A percentile compares a stretch with the other conserved stretches of the same genome.
phyloP scores from a whole-genome alignment of 257 asterid genomes.

The Solanum microdontum region DNA sequence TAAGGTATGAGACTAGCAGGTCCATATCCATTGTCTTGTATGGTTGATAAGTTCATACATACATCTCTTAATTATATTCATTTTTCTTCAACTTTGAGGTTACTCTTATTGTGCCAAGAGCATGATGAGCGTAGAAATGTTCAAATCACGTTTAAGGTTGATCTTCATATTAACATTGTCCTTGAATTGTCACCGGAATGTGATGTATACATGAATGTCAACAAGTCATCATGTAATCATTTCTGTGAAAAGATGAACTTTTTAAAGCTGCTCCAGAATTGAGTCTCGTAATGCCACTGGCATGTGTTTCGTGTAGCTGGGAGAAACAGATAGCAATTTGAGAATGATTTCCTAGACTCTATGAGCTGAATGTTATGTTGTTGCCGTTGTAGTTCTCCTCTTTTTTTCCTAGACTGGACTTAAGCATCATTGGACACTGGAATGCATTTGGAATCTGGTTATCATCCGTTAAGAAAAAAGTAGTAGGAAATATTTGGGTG shows the following conservation, averaged over 20 bases:
- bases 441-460: neutral
- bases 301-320: neutral
- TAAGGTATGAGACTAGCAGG: conserved; percentile 26
- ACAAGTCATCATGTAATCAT: neutral
- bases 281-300: neutral
- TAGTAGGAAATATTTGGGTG: neutral
- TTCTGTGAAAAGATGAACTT: neutral
- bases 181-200: neutral
- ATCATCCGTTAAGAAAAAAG: neutral
- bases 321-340: neutral
- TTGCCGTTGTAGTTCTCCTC: neutral
- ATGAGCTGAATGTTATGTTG: neutral
- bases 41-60: neutral
- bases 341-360: neutral
- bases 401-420: neutral
- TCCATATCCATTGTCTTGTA: neutral
- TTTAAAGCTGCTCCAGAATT: neutral
- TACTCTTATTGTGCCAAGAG: neutral
- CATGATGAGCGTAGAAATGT: neutral
- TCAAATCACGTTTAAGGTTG: neutral
- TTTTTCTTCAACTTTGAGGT: neutral
- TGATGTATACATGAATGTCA: neutral
- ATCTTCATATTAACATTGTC: neutral
- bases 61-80: neutral
- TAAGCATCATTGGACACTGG: neutral